Percentiles rank a stretch among this genome's conserved stretches.
phyloP scores from a whole-genome alignment of 805 yeast species.

The Ogataea henricii region DNA sequence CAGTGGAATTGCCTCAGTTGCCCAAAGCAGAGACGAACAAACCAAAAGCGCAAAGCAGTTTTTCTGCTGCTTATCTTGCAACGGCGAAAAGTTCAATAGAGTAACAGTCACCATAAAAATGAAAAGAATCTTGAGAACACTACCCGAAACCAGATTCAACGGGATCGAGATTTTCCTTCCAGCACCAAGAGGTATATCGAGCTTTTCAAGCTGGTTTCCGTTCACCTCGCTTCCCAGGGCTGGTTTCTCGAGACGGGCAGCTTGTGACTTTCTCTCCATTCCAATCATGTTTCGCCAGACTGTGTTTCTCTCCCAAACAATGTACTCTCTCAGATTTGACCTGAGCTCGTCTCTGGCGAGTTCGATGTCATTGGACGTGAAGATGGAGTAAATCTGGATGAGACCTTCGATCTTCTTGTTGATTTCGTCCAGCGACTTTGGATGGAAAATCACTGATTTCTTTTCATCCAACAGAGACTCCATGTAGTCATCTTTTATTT shows the following conservation, averaged over 20 bases:
- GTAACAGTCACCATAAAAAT: conserved; percentile 52
- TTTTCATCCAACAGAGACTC: conserved; percentile 38
- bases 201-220: conserved; percentile 20
- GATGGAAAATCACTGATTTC: conserved; percentile 58
- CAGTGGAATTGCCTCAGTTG: conserved; percentile 90
- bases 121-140: conserved; percentile 43
- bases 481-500: conserved; percentile 61
- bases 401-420: conserved; percentile 51
- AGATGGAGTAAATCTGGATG: conserved; percentile 42
- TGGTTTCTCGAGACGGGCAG: conserved; percentile 49
- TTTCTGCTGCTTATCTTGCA: conserved; percentile 61
- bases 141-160: conserved; percentile 38
- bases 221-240: conserved; percentile 27
- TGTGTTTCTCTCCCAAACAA: conserved; percentile 96
- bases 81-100: conserved; percentile 55
- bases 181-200: conserved; percentile 32
- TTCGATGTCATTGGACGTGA: conserved; percentile 40
- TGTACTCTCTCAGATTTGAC: conserved; percentile 77
- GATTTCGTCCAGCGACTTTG: conserved; percentile 47
- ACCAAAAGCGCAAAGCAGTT: conserved; percentile 84
- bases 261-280: conserved; percentile 81
- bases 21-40: conserved; percentile 88
- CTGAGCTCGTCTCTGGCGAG: conserved; percentile 47
- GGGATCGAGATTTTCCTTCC: conserved; percentile 36
- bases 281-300: conserved; percentile 98